Evolutionary conservation across 768 basidiomycete species (phyloP).

Genomic region (Cytidiella melzeri): DNA sequence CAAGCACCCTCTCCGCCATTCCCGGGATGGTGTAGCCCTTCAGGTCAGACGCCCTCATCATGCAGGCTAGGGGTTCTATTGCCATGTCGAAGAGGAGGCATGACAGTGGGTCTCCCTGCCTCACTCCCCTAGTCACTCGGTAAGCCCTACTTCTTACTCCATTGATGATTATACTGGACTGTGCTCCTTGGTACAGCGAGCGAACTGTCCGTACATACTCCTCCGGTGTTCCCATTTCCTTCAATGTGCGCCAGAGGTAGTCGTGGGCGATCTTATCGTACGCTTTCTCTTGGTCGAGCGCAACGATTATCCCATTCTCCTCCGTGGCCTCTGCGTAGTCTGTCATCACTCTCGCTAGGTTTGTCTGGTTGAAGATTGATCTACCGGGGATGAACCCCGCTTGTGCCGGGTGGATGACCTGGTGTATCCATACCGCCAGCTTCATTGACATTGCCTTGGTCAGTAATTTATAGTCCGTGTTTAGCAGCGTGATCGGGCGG

Average conservation of each 20-base stretch:
- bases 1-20: conserved; percentile 7
- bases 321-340: conserved; percentile 12
- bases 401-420: conserved; percentile 12
- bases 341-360: conserved; percentile 7
- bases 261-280: conserved; percentile 17
- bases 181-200: conserved; percentile 12
- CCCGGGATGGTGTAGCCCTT: background rate
- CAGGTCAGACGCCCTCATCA: background rate
- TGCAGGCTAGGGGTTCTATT: conserved; percentile 16
- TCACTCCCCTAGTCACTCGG: conserved; percentile 12
- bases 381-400: conserved; percentile 15
- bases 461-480: conserved; percentile 17
- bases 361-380: conserved; percentile 14
- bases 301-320: conserved; percentile 13
- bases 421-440: conserved; percentile 1
- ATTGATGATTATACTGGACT: conserved; percentile 16
- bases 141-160: background rate
- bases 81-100: conserved; percentile 19
- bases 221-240: conserved; percentile 5
- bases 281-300: conserved; percentile 20
- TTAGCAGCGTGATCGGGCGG: conserved; percentile 19
- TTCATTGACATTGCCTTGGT: conserved; percentile 10
- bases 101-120: conserved; percentile 20
- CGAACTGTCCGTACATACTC: conserved; percentile 7
- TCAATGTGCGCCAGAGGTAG: conserved; percentile 14